These are phyloP conservation scores for Brassica incana DNA, from an alignment of 345 rosid genomes.

Conservation along the genomic window DNA sequence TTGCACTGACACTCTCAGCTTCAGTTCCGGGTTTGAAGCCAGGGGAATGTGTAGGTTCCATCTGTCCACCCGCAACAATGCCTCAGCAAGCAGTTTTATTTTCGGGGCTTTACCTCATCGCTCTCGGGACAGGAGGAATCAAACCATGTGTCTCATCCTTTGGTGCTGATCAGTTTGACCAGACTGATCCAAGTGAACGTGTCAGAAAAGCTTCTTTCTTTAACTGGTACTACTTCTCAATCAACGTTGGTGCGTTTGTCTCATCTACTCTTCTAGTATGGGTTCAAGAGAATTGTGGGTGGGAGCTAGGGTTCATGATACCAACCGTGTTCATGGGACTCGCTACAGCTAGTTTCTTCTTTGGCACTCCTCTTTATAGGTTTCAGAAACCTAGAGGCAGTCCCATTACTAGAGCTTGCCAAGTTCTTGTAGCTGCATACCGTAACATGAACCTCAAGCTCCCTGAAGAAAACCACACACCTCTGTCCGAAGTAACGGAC, in stretches of 20 bases:
- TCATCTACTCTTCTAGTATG: constrained; percentile 86
- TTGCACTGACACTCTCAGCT: constrained; percentile 81
- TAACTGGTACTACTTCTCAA: constrained; percentile 92
- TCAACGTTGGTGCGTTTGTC: constrained; percentile 85
- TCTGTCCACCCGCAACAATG: constrained; percentile 71
- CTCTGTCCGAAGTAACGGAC: constrained; percentile 37
- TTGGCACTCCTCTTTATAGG: constrained; percentile 84
- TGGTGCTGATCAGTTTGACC: constrained; percentile 97
- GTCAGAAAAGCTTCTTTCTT: constrained; percentile 86
- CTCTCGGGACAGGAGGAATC: constrained; percentile 93
- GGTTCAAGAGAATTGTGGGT: constrained; percentile 90
- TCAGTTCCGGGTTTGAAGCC: constrained; percentile 71
- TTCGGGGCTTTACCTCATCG: constrained; percentile 87
- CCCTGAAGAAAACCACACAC: constrained; percentile 67
- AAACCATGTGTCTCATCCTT: constrained; percentile 94
- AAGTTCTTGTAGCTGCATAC: constrained; percentile 80
- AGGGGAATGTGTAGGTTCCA: constrained; percentile 51
- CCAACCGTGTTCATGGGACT: constrained; percentile 90
- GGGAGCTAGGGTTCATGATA: constrained; percentile 95
- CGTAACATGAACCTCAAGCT: constrained; percentile 56
- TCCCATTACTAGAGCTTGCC: constrained; percentile 80
- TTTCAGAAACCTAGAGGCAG: constrained; percentile 94
- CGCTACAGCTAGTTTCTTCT: constrained; percentile 80
- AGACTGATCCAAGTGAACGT: constrained; percentile 74
- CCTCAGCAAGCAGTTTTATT: constrained; percentile 75